A percentile compares a stretch with the other conserved stretches of the same genome.
Evolutionary conservation across 768 basidiomycete species (phyloP).

Genomic region (Boletus rex-veris): DNA sequence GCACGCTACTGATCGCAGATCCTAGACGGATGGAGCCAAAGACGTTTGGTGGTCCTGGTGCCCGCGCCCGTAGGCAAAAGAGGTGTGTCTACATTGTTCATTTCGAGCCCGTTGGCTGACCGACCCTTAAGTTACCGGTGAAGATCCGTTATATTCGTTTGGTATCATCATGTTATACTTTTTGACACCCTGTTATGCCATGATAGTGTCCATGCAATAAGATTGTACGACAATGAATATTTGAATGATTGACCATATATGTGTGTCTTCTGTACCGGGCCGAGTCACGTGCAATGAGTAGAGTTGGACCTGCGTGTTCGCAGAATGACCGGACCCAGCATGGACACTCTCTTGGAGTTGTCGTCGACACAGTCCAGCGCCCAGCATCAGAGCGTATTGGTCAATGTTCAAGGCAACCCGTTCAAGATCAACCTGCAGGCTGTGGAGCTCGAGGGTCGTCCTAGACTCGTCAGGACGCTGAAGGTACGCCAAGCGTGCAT

Average conservation of each 20-base stretch:
- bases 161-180: constrained; percentile 45
- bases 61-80: constrained; percentile 97
- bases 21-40: constrained; percentile 98
- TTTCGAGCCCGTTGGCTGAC: constrained; percentile 11
- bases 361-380: constrained; percentile 10
- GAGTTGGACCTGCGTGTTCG: not conserved
- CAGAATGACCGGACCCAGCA: constrained; percentile 3
- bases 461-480: constrained; percentile 48
- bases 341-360: constrained; percentile 20
- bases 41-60: constrained; percentile 98
- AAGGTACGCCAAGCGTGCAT: constrained; percentile 37
- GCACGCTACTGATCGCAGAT: constrained; percentile 85
- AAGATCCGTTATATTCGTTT: constrained; percentile 33
- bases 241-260: not conserved
- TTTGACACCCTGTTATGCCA: constrained; percentile 36
- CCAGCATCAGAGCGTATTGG: constrained; percentile 34
- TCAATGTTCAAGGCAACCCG: constrained; percentile 38
- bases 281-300: constrained; percentile 8
- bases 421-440: constrained; percentile 58
- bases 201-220: constrained; percentile 35
- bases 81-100: constrained; percentile 45
- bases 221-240: constrained; percentile 18
- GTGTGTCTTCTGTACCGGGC: not conserved
- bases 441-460: constrained; percentile 46
- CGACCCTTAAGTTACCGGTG: constrained; percentile 62